These are phyloP conservation scores for Myxozyma geophila DNA, from an alignment of 805 yeast species.

Conservation along the genomic window DNA sequence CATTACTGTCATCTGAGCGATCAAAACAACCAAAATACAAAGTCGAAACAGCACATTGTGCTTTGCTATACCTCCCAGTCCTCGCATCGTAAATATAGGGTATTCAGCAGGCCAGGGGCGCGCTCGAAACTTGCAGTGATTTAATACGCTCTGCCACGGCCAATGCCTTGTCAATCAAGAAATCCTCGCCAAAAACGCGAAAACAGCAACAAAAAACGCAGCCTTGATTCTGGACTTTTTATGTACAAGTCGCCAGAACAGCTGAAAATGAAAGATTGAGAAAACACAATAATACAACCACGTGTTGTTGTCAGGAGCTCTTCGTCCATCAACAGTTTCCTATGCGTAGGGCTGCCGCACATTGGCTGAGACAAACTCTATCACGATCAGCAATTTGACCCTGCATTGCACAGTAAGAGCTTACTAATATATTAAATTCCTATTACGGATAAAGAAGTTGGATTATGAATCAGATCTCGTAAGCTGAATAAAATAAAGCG, in stretches of 20 bases:
- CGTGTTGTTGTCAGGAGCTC: neutral
- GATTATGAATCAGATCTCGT: too few species aligned
- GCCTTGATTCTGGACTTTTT: neutral
- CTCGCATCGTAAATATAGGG: neutral
- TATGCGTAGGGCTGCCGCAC: too few species aligned
- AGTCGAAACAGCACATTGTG: neutral
- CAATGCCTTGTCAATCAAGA: too few species aligned
- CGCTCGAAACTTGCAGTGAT: neutral
- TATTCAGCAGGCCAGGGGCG: neutral
- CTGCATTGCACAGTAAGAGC: too few species aligned
- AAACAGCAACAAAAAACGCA: neutral
- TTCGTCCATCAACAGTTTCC: neutral
- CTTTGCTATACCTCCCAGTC: neutral
- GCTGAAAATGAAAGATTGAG: neutral
- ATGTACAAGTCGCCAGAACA: neutral
- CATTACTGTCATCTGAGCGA: neutral
- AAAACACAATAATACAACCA: neutral
- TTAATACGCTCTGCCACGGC: too few species aligned
- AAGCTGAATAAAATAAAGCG: neutral
- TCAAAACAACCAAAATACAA: neutral
- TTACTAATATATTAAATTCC: too few species aligned
- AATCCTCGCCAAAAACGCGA: neutral
- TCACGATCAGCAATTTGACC: neutral
- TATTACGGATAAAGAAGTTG: too few species aligned
- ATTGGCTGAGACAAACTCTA: too few species aligned